Conservation (phyloP, 345 rosid species). For the Ailanthus altissimus region DNA sequence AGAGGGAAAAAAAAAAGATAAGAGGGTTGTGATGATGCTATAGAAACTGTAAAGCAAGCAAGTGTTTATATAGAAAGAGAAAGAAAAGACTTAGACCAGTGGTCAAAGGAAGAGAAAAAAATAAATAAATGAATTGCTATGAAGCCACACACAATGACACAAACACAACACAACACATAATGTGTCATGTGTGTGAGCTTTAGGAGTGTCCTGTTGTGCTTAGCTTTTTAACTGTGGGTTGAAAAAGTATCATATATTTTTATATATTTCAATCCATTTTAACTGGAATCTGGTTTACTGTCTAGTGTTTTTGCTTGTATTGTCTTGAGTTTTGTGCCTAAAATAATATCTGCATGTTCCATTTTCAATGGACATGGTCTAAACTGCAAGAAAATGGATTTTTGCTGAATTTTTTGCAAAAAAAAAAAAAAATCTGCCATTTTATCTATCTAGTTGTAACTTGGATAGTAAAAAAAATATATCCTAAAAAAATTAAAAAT, state of each 20-base stretch:
- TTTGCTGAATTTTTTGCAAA: too few relatives aligned
- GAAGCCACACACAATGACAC: background rate
- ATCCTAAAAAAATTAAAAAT: too few relatives aligned
- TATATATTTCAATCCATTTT: background rate
- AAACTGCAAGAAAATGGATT: too few relatives aligned
- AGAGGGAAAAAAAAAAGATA: background rate
- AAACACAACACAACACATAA: background rate
- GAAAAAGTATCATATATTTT: background rate
- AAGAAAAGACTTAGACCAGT: slow-evolving; percentile 32
- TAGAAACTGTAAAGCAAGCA: background rate
- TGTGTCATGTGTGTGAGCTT: too few relatives aligned
- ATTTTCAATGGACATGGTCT: background rate
- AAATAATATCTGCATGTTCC: background rate
- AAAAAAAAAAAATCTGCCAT: background rate
- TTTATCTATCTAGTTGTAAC: background rate
- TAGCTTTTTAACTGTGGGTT: background rate
- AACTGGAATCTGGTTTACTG: slow-evolving; percentile 24
- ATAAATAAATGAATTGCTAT: background rate
- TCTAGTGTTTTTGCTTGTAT: slow-evolving; percentile 1
- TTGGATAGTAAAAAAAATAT: too few relatives aligned
- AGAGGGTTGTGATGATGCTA: background rate
- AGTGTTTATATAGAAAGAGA: slow-evolving; percentile 21
- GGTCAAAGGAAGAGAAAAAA: slow-evolving; percentile 35
- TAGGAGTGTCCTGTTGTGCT: too few relatives aligned
- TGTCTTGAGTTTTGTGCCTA: slow-evolving; percentile 10